Conservation (phyloP, 164 flowering plant genomes). For the grape (Vitis vinifera) region DNA sequence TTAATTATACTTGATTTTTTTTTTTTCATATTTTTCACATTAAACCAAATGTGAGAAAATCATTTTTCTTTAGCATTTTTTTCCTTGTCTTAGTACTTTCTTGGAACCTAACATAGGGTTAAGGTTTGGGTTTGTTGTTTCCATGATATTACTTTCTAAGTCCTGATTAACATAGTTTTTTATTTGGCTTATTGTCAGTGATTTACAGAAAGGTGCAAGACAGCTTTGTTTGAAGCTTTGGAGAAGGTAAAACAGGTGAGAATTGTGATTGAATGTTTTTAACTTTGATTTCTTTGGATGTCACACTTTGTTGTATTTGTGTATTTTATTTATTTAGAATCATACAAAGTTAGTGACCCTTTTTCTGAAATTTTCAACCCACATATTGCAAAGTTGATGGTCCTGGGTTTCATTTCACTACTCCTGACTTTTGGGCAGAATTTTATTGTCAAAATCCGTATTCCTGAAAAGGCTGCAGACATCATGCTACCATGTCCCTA, state of each 20-base stretch:
- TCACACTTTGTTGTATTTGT: no score
- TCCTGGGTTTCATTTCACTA: slow-evolving; percentile 71
- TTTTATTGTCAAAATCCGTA: slow-evolving; percentile 50
- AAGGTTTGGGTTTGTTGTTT: neutral
- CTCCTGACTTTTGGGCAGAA: slow-evolving; percentile 59
- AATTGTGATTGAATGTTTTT: neutral
- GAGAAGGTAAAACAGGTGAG: slow-evolving; percentile 93
- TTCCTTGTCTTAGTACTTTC: no score
- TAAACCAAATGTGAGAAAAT: no score
- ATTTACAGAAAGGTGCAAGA: slow-evolving; percentile 64
- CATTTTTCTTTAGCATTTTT: no score
- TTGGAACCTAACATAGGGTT: no score
- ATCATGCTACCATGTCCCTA: slow-evolving; percentile 56
- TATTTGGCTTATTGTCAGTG: slow-evolving; percentile 40
- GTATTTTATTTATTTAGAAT: no score
- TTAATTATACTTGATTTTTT: no score
- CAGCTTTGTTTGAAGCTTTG: slow-evolving; percentile 76
- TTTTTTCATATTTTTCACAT: no score
- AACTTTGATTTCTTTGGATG: no score
- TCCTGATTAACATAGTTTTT: neutral
- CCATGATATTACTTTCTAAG: no score
- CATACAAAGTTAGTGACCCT: neutral
- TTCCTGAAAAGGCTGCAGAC: slow-evolving; percentile 41
- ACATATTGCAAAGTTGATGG: slow-evolving; percentile 63
- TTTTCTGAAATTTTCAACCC: neutral